Conservation (phyloP, 352 stramenopile species). For the Globisporangium polare region DNA sequence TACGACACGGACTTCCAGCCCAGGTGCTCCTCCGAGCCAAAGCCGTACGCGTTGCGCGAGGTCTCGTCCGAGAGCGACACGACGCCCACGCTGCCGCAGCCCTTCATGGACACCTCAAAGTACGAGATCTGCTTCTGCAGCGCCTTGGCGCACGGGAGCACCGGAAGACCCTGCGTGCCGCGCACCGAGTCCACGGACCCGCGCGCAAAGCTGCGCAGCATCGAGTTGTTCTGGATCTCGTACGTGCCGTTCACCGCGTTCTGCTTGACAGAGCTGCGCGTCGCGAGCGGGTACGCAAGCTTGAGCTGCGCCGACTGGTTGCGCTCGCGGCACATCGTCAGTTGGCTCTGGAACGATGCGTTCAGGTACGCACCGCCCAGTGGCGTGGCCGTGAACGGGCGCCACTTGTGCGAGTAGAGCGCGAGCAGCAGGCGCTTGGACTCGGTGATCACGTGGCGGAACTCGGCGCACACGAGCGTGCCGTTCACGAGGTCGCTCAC, state of each 20-base stretch:
- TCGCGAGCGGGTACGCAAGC: conserved; percentile 47
- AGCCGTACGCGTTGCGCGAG: conserved; percentile 66
- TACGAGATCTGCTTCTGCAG: conserved; percentile 59
- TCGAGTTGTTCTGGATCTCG: conserved; percentile 76
- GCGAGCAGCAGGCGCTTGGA: conserved; percentile 46
- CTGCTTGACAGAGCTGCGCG: conserved; percentile 43
- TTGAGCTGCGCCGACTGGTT: conserved; percentile 7
- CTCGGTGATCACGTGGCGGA: conserved; percentile 41
- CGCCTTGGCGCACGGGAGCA: conserved; percentile 51
- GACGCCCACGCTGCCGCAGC: conserved; percentile 77
- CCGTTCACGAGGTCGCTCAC: conserved; percentile 43
- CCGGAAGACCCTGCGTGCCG: conserved; percentile 37
- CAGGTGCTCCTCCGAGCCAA: conserved; percentile 77
- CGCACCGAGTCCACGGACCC: conserved; percentile 73
- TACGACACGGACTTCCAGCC: conserved; percentile 80
- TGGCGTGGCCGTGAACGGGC: conserved; percentile 11
- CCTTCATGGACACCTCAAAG: conserved; percentile 73
- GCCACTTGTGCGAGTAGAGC: conserved; percentile 68
- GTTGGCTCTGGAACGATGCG: conserved; percentile 39
- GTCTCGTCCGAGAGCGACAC: conserved; percentile 50
- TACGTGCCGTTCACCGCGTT: conserved; percentile 29
- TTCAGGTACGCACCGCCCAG: conserved; percentile 32
- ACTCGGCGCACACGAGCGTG: conserved; percentile 47
- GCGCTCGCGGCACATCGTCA: conserved; percentile 41
- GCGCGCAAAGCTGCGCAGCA: conserved; percentile 71